Base-by-base conservation (phyloP, 768 basidiomycete species). In the Omphalotus guepiniiformis region DNA sequence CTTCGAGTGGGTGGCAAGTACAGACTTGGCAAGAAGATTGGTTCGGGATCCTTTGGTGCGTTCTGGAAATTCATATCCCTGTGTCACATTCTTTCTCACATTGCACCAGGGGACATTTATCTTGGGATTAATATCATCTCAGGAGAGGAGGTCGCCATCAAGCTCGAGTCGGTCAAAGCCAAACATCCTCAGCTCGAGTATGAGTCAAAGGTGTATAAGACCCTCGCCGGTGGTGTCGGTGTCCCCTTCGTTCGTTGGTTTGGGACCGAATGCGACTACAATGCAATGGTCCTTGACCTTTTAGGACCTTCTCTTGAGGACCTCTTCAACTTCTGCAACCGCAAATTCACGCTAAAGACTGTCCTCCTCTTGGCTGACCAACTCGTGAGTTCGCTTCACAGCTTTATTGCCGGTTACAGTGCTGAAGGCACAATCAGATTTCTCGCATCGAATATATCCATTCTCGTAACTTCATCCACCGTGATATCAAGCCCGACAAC, bases 111-210 rank as follows among this genome's bases (percentile, higher is more conserved):
- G 68, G 95, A 97, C 65, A 97, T 99, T 70, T 98, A 98, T 67
- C 90, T 98, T 53, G 96, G 96, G 49, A 95, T 96, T 68, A 99
- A 98, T 79, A 97, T 99, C 74, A 97, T 98, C 64, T 97, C 95
- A 15, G 95, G 95, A 21, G 96, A 99, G 66, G 96, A 98, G 65
- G 95, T 98, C 52, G 96, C 93, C 64, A 99, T 99, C 80, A 99
- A 99, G 72, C 90, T 99, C 59, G 96, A 99, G 71, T 97, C 95
- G 2, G 93, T 98, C 68, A 99, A 99, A 70, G 96, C 96, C 57
- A 99, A 99, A 69, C 96, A 99, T 58, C 96, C 96, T n/a, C 96
- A 99, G 71, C 87, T 99, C 60, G 96, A 99, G 68, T 99, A 99
- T 63, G 95, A 99, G 71, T 87, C 85, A 55, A 88, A 89, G 67